Base-by-base conservation (phyloP, 257 asterid genomes). In the Forsythia viridissima region DNA sequence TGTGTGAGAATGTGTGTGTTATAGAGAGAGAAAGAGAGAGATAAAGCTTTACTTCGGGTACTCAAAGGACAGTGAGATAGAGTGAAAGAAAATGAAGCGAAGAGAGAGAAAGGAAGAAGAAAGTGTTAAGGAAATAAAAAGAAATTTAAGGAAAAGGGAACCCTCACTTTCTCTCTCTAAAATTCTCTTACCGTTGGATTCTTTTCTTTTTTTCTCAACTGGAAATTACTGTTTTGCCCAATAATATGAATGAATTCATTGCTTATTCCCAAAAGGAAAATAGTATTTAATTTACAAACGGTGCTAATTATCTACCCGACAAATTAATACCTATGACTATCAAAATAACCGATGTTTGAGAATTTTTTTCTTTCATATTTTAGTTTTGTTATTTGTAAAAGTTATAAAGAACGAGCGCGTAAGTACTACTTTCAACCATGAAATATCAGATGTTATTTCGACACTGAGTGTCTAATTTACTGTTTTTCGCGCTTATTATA, bases 141-240 rank as follows among this genome's bases (percentile, higher is more conserved):
- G 39, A 71, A n/a, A 40, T 5, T 48, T 36, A 43, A 44, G 59
- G 20, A 46, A 63, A 66, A 37, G 15, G 57, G 3, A 43, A 15
- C 20, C 51, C 30, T 65, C 37, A 59, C 13, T 38, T 42, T 78
- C 77, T 66, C 75, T 73, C 83, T 69, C 77, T 73, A 78, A 46
- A 79, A 79, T 79, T 66, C 66, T 80, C 71, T 76, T 77, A 75
- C 88, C 89, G 88, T 84, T 85, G 88, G 83, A 80, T 79, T 82
- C 85, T 76, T 66, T 83, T 30, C 34, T 30, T 30, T 30, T 30
- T 30, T 1, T 30, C 34, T 30, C 71, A 9, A 42, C n/a, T 0
- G 8, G 36, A 81, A 80, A 74, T 52, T 77, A 82, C 88, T 5
- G 37, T 85, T 85, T 77, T 82, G 71, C 90, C 88, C 87, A 77